Base-by-base conservation (phyloP, 208 protist genomes). In the Trypanosoma cruzi region DNA sequence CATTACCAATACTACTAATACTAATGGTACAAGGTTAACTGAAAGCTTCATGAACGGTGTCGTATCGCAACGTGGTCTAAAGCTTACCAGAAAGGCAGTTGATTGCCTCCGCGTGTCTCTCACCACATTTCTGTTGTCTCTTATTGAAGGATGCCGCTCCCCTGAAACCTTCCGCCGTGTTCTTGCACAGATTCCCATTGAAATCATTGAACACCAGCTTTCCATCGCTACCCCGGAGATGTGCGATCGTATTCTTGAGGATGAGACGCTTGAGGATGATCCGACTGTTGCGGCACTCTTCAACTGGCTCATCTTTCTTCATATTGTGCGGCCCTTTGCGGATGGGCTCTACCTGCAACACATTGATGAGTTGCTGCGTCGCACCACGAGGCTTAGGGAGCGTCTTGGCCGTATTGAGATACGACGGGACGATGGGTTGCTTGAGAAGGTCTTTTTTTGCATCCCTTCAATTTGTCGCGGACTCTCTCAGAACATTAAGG, bases 381-480 rank as follows among this genome's bases (percentile, higher is more conserved):
- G 73, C 56, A 82, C 71, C 50, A 36, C 48, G 37, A 57, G 71
- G 31, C 71, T 94, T 34, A 64, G 64, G 8, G 63, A 53, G 22
- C 80, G 83, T 64, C 64, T 93, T 11, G 88, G 90, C 61, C 75
- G 75, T 29, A 92, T 97, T 61, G 88, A 97, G 80, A 65, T 97
- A 11, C 69, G 61, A 13, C 86, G 92, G 59, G 78, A 71, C 4
- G 79, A 89, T 53, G 82, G 81, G 8, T 20, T 68, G 29, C 69
- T 97, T 32, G 92, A 95, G 75, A 73, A 76, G 20, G 87, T 95
- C 48, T 94, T 92, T 61, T 97, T 95, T 68, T 77, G 84, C 64
- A 94, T 94, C 52, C 89, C 92, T 22, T 65, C 76, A 22, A 80
- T 95, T 49, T 90, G 81, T 69, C 48, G 32, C 26, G 89, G 81